These are phyloP conservation scores for Penicillium brevicompactum DNA, from an alignment of 2,329 filamentous ascomycete genomes.

Conservation along the genomic window DNA sequence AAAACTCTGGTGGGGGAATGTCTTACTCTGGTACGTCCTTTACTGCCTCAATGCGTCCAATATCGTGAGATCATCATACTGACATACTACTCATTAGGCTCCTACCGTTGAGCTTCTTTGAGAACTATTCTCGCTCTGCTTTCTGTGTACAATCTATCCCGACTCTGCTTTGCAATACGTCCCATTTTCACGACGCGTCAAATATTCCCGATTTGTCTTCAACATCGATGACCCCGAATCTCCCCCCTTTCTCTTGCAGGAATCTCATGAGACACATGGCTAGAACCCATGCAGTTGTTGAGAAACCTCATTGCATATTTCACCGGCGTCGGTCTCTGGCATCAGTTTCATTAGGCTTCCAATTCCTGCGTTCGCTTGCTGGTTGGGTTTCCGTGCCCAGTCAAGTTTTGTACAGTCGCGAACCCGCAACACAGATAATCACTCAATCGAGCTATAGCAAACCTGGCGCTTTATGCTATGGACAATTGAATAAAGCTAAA, in stretches of 20 bases:
- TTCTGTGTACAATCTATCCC: conserved; percentile 13
- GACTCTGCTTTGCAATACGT: conserved; percentile 5
- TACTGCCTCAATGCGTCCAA: neutral
- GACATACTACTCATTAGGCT: conserved; percentile 10
- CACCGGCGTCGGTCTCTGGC: conserved; percentile 10
- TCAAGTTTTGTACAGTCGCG: conserved; percentile 6
- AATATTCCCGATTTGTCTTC: conserved; percentile 17
- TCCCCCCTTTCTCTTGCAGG: neutral
- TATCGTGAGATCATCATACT: neutral
- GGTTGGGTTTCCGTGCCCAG: neutral
- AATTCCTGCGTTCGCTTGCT: conserved; percentile 2
- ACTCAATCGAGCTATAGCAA: neutral
- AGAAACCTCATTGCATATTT: conserved; percentile 9
- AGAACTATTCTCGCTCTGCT: neutral
- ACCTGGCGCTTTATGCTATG: neutral
- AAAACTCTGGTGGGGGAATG: conserved; percentile 33
- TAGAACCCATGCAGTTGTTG: conserved; percentile 2
- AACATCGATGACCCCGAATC: conserved; percentile 7
- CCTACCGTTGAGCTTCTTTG: conserved; percentile 18
- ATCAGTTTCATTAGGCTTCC: neutral
- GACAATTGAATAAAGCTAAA: neutral
- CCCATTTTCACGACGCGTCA: conserved; percentile 17
- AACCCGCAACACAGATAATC: conserved; percentile 5
- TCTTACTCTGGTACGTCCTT: conserved; percentile 38
- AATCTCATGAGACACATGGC: conserved; percentile 11